Evolutionary conservation across 306 rosid species (phyloP).

Genomic region (Alnus rubra): DNA sequence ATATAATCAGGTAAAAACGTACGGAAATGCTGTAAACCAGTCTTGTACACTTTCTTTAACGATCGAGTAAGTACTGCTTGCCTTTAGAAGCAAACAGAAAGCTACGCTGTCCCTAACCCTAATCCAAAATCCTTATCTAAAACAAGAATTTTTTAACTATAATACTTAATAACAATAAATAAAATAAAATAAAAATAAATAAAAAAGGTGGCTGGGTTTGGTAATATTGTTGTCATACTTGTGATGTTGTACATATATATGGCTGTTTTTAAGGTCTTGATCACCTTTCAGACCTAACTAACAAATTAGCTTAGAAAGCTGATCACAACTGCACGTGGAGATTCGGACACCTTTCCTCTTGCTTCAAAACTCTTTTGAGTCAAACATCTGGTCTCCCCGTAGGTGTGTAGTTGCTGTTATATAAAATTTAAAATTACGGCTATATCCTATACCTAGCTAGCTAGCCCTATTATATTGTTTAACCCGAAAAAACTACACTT

Average conservation of each 20-base stretch:
- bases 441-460: not conserved
- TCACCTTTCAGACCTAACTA: constrained; percentile 57
- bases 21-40: not conserved
- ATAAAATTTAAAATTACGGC: not conserved
- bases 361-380: constrained; percentile 23
- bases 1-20: not conserved
- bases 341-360: constrained; percentile 19
- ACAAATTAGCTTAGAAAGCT: constrained; percentile 42
- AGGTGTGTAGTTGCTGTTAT: not conserved
- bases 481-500: too few species aligned
- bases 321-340: constrained; percentile 50
- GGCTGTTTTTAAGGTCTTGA: constrained; percentile 43
- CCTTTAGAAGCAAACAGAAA: not conserved
- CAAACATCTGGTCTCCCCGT: constrained; percentile 21
- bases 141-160: not conserved
- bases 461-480: too few species aligned
- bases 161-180: too few species aligned
- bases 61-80: constrained; percentile 1
- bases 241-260: constrained; percentile 14
- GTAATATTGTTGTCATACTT: constrained; percentile 40
- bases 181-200: not conserved
- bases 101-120: constrained; percentile 13
- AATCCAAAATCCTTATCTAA: constrained; percentile 6
- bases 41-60: not conserved
- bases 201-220: constrained; percentile 26